Conservation (phyloP, 2,329 filamentous ascomycete genomes). For the Xylaria sp. region DNA sequence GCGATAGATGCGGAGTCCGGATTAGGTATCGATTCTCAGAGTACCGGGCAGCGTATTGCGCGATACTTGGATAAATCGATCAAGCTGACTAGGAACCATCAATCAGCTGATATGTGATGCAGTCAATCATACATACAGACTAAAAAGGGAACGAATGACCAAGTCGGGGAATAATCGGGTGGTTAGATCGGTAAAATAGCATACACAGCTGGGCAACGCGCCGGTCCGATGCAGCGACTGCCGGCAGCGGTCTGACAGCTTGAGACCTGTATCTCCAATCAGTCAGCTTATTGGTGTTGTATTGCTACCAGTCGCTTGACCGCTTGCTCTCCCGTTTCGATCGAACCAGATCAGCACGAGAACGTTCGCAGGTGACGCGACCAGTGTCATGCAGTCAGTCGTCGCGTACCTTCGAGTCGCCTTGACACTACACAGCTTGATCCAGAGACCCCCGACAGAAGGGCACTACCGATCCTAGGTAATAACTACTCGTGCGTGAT, state of each 20-base stretch:
- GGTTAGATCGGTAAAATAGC: slow-evolving; percentile 9
- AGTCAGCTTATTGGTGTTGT: slow-evolving; percentile 7
- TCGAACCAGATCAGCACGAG: slow-evolving; percentile 6
- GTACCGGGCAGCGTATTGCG: neutral
- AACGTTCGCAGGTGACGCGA: neutral
- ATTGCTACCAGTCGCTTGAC: slow-evolving; percentile 6
- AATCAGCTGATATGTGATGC: slow-evolving; percentile 10
- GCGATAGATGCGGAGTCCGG: slow-evolving; percentile 1
- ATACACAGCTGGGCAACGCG: slow-evolving; percentile 17
- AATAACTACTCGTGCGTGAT: no score
- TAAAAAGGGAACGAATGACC: slow-evolving; percentile 6
- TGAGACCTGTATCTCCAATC: slow-evolving; percentile 13
- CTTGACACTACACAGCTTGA: neutral
- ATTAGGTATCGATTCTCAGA: slow-evolving; percentile 1
- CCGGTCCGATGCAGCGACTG: slow-evolving; percentile 15
- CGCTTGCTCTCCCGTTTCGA: slow-evolving; percentile 4
- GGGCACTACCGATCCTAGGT: no score
- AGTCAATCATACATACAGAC: slow-evolving; percentile 11
- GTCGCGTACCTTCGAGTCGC: slow-evolving; percentile 7
- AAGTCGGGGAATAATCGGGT: slow-evolving; percentile 9
- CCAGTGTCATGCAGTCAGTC: neutral
- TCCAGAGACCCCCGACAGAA: neutral
- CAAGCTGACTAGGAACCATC: slow-evolving; percentile 5
- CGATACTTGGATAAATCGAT: slow-evolving; percentile 7
- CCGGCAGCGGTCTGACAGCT: slow-evolving; percentile 15